Percentiles rank a stretch among this genome's conserved stretches.
phyloP scores from a whole-genome alignment of 306 rosid genomes.

The Echinosophora koreensis region DNA sequence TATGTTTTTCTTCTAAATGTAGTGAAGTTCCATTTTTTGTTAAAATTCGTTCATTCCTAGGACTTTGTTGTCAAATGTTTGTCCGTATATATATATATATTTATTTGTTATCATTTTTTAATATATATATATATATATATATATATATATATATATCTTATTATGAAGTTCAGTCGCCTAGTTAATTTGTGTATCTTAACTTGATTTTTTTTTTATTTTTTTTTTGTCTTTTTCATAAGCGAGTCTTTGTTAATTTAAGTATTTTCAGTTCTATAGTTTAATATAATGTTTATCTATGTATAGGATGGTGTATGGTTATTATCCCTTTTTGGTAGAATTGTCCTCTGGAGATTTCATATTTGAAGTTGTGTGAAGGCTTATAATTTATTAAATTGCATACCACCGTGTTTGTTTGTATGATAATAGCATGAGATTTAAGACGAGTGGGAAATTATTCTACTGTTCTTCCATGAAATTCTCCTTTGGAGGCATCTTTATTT shows the following conservation, averaged over 20 bases:
- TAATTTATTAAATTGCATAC: not conserved
- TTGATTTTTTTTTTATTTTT: not conserved
- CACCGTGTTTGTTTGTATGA: not conserved
- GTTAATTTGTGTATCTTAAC: not conserved
- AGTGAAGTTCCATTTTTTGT: not conserved
- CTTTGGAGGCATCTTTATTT: not conserved
- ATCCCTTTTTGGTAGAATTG: not conserved
- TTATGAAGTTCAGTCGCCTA: not conserved
- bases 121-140: too few species aligned
- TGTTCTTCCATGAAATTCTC: not conserved
- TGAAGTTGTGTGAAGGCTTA: not conserved
- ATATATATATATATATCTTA: too few species aligned
- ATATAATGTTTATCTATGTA: not conserved
- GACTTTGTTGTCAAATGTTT: not conserved
- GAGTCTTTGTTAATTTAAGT: not conserved
- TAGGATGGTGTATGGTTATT: not conserved
- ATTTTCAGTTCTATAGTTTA: not conserved
- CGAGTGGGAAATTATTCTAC: not conserved
- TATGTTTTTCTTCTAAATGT: not conserved
- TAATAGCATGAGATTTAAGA: not conserved
- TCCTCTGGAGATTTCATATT: constrained; percentile 3
- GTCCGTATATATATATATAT: not conserved
- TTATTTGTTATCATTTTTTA: constrained; percentile 12
- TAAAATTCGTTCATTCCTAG: not conserved
- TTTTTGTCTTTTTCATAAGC: not conserved